Conservation (phyloP, 495 filamentous ascomycete species). For the Xylaria intraflava region DNA sequence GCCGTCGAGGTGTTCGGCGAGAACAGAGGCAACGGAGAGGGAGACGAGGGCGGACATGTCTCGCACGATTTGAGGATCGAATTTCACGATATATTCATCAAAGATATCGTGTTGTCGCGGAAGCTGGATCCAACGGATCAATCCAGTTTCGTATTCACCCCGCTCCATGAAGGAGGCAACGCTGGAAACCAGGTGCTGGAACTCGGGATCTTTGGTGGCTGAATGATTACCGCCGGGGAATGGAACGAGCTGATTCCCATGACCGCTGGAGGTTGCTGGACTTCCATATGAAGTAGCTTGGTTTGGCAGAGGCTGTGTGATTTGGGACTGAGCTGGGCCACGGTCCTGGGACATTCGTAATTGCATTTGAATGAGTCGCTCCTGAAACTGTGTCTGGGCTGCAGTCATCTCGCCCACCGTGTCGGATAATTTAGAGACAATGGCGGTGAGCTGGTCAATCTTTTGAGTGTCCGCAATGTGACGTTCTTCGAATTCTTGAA, state of each 20-base stretch:
- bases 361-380: slow-evolving; percentile 52
- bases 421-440: slow-evolving; percentile 63
- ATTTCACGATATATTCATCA: slow-evolving; percentile 67
- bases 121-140: slow-evolving; percentile 78
- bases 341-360: slow-evolving; percentile 31
- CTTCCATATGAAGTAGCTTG: slow-evolving; percentile 23
- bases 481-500: slow-evolving; percentile 60
- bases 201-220: slow-evolving; percentile 44
- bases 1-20: slow-evolving; percentile 63
- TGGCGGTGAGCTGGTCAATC: slow-evolving; percentile 72
- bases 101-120: slow-evolving; percentile 67
- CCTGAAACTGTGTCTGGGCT: slow-evolving; percentile 57
- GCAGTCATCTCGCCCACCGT: slow-evolving; percentile 66
- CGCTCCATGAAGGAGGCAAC: slow-evolving; percentile 60
- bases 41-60: slow-evolving; percentile 69
- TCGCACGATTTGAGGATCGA: slow-evolving; percentile 63
- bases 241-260: slow-evolving; percentile 21
- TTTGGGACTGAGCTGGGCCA: slow-evolving; percentile 13
- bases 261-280: slow-evolving; percentile 25
- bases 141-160: slow-evolving; percentile 62
- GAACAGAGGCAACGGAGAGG: slow-evolving; percentile 75
- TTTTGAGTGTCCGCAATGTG: slow-evolving; percentile 65
- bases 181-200: slow-evolving; percentile 57
- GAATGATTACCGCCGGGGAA: slow-evolving; percentile 31
- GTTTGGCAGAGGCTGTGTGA: slow-evolving; percentile 13